Percentiles rank a stretch among this genome's conserved stretches.
phyloP scores from a whole-genome alignment of 2,329 filamentous ascomycete genomes.

The Venturia oleaginea region DNA sequence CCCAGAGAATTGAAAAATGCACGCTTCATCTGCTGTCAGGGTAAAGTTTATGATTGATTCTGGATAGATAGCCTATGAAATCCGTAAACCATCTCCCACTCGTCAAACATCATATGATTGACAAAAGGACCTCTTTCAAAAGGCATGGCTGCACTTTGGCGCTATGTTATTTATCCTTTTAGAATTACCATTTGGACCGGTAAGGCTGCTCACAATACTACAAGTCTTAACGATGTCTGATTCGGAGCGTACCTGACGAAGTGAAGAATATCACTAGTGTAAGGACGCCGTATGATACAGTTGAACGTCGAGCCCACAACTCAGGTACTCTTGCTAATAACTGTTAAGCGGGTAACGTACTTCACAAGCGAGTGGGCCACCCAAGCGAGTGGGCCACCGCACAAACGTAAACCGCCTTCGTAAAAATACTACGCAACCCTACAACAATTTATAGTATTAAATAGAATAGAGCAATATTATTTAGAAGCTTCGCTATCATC shows the following conservation, averaged over 20 bases:
- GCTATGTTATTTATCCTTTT: constrained; percentile 58
- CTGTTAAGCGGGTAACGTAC: constrained; percentile 37
- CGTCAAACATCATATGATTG: constrained; percentile 46
- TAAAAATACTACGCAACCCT: no score
- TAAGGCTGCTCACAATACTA: constrained; percentile 57
- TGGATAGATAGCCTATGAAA: background rate
- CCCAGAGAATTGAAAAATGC: background rate
- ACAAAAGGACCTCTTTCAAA: constrained; percentile 50
- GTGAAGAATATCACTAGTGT: background rate
- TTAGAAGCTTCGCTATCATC: no score
- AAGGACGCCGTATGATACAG: no score
- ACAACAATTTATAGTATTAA: no score
- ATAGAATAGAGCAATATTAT: no score
- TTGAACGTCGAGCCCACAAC: background rate
- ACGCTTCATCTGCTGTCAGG: background rate
- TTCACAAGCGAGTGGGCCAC: no score
- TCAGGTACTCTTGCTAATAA: background rate
- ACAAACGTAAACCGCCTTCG: no score
- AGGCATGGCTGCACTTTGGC: constrained; percentile 59
- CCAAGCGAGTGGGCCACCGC: no score
- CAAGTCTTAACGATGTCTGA: no score
- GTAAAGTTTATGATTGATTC: background rate
- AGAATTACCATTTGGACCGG: constrained; percentile 58
- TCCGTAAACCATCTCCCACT: constrained; percentile 46
- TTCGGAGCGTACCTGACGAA: no score